phyloP scores from a whole-genome alignment of 495 filamentous ascomycete species.

The Pyronema omphalodes region DNA sequence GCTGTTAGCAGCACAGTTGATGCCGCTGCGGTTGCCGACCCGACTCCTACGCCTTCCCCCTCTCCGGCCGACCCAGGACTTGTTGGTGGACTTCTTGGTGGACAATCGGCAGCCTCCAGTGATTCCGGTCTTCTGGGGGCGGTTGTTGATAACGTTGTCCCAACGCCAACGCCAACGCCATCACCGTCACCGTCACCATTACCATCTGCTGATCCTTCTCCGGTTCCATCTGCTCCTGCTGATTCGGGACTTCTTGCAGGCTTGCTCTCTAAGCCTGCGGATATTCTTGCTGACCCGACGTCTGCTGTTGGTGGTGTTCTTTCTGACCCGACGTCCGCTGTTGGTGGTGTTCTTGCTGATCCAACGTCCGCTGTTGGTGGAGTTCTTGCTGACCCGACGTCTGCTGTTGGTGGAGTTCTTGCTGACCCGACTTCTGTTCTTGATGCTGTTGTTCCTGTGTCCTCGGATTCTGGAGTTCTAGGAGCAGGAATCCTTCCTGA shows the following conservation, averaged over 20 bases:
- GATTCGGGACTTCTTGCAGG: not conserved
- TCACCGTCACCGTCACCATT: no score
- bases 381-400: not conserved
- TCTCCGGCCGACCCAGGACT: no score
- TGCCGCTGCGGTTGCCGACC: no score
- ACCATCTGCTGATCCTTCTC: not conserved
- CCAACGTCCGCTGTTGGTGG: not conserved
- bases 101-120: no score
- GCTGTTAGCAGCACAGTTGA: no score
- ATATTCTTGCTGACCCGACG: not conserved
- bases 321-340: not conserved
- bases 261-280: no score
- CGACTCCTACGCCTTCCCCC: no score
- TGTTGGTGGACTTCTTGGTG: no score
- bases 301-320: not conserved
- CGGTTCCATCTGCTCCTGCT: not conserved
- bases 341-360: not conserved
- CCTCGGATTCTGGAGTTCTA: not conserved
- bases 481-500: not conserved
- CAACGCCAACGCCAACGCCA: no score
- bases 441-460: not conserved
- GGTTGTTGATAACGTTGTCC: no score
- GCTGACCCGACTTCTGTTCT: not conserved
- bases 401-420: not conserved
- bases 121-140: no score